Base-by-base conservation (phyloP, 108 stramenopile species). In the Aurantiochytrium sp. region DNA sequence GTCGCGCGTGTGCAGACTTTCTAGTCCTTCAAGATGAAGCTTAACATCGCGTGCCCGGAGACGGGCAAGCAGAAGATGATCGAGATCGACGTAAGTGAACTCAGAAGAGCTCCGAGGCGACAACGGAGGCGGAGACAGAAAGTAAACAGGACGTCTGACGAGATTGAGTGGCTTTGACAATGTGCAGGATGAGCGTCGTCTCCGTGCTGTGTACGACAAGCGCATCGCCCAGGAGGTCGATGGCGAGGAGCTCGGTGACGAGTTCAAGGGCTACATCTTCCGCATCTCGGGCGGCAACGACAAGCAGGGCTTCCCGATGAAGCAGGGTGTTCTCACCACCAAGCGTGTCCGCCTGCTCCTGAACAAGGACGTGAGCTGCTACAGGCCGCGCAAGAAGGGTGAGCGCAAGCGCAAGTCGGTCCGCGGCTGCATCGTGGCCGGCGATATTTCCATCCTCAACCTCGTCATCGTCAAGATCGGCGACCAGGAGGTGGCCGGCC, bases 301-400 rank as follows among this genome's bases (percentile, higher is more conserved):
- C 94, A 99, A 99, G 95, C 97, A 99, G 94, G 99, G 99, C 54
- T 99, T 99, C 94, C 97, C 99, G 91, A 99, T 99, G 99, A 97
- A 97, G 95, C 99, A 99, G 94, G 99, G 99, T 92, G 96, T 99
- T 88, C 94, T 99, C 81, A 95, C 96, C 89, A 95, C 96, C 94
- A 95, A 96, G 90, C 98, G 99, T 89, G 99, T 99, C 37, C 96
- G 97, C 68, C 95, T 99, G 48, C 93, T 99, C 85, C 94, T 97
- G 86, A 89, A 91, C 90, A 96, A 98, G 94, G 99, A 98, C 86
- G 92, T 94, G 93, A 95, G 94, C 92, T 94, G 94, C 88, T 97
- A 95, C 93, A 86, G 97, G 86, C 96, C 93, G 85, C 98, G 98
- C 88, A 95, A 97, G 85, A 93, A 94, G 52, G 98, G 98, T 39